A percentile compares a stretch with the other conserved stretches of the same genome.
These are phyloP conservation scores for Tubosaeta sp. DNA, from an alignment of 768 basidiomycete species.

Conservation along the genomic window DNA sequence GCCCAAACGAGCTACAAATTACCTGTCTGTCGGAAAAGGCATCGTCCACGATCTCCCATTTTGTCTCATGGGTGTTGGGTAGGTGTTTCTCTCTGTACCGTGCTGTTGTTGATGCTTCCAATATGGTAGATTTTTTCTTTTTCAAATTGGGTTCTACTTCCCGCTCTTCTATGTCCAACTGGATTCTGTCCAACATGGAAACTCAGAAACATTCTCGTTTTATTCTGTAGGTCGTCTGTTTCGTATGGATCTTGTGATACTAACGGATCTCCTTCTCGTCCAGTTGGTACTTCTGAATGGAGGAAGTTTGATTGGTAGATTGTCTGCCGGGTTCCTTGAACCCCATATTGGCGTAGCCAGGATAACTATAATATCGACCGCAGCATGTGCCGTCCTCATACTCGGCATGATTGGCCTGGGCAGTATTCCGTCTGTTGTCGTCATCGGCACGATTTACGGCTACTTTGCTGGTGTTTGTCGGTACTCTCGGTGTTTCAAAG, in stretches of 20 bases:
- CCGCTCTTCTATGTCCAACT: conserved; percentile 58
- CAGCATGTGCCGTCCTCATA: conserved; percentile 33
- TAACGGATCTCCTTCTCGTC: neutral
- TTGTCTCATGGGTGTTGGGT: conserved; percentile 19
- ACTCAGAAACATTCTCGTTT: conserved; percentile 47
- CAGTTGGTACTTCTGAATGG: conserved; percentile 53
- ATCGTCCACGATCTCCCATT: conserved; percentile 15
- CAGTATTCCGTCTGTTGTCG: conserved; percentile 31
- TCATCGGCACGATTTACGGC: conserved; percentile 41
- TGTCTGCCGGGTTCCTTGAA: conserved; percentile 43
- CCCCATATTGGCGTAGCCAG: conserved; percentile 41
- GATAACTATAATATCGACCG: conserved; percentile 34
- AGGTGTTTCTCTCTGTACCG: neutral
- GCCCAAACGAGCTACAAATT: conserved; percentile 12
- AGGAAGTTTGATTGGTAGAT: conserved; percentile 46
- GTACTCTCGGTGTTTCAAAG: conserved; percentile 6
- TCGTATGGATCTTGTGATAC: neutral
- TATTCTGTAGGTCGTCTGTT: conserved; percentile 39
- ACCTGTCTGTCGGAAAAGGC: conserved; percentile 14
- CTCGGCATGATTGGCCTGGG: conserved; percentile 42
- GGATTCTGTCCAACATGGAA: conserved; percentile 44
- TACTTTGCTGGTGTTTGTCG: conserved; percentile 44
- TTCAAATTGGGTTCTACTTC: conserved; percentile 40
- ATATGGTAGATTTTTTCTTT: conserved; percentile 16
- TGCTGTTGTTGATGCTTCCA: neutral